These are phyloP conservation scores for Clitoria ternatea DNA, from an alignment of 306 rosid genomes.

Conservation along the genomic window DNA sequence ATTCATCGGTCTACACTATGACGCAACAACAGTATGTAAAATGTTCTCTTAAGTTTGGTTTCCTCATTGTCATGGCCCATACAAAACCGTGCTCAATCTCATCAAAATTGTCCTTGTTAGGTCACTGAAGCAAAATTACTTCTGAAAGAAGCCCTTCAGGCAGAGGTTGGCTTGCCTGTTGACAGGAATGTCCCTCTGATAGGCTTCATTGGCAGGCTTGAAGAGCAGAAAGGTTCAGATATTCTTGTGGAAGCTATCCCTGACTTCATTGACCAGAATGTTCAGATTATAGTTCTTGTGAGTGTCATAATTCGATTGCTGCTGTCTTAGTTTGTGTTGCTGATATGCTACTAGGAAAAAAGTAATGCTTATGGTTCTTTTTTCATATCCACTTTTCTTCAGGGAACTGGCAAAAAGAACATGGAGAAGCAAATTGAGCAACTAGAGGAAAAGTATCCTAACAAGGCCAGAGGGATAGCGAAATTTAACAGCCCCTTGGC, in stretches of 20 bases:
- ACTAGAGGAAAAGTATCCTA: slow-evolving; percentile 52
- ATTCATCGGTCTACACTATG: slow-evolving; percentile 44
- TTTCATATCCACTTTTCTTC: not conserved
- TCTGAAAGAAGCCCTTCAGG: slow-evolving; percentile 90
- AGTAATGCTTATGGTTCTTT: slow-evolving; percentile 8
- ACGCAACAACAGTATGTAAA: slow-evolving; percentile 58
- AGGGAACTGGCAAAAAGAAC: slow-evolving; percentile 76
- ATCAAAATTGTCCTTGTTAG: slow-evolving; percentile 34
- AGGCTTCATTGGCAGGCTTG: slow-evolving; percentile 91
- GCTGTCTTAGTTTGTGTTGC: not conserved
- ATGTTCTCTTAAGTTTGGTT: not conserved
- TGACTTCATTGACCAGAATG: slow-evolving; percentile 46
- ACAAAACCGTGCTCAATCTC: slow-evolving; percentile 15
- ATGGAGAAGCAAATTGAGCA: slow-evolving; percentile 68
- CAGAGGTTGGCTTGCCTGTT: slow-evolving; percentile 87
- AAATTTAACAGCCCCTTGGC: slow-evolving; percentile 68
- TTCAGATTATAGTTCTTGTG: slow-evolving; percentile 82
- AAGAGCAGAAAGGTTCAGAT: slow-evolving; percentile 99
- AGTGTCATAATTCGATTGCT: slow-evolving; percentile 14
- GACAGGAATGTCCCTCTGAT: slow-evolving; percentile 70
- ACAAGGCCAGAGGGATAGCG: slow-evolving; percentile 55
- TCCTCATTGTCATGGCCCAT: not conserved
- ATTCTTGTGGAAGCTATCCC: slow-evolving; percentile 79
- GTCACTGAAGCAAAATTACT: slow-evolving; percentile 61
- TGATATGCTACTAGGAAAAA: not conserved